These are phyloP conservation scores for Coleophoma cylindrospora DNA, from an alignment of 2,329 filamentous ascomycete genomes.

Conservation along the genomic window DNA sequence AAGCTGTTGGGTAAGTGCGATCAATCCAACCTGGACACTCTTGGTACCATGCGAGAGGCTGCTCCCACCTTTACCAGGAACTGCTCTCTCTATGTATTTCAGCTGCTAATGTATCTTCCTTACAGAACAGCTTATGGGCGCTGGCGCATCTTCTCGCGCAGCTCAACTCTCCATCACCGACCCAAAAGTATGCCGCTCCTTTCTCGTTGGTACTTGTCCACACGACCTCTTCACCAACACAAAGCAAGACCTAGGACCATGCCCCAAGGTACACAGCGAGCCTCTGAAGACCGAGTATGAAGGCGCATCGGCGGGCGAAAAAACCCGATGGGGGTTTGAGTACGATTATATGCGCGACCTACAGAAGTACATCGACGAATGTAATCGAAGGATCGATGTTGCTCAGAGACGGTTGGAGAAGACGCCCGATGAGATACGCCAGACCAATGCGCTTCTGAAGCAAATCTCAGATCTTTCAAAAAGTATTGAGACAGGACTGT, in stretches of 20 bases:
- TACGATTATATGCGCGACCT: constrained; percentile 96
- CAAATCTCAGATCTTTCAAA: constrained; percentile 75
- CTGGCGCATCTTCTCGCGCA: constrained; percentile 65
- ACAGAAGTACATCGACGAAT: constrained; percentile 94
- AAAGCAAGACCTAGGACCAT: constrained; percentile 91
- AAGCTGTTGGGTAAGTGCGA: constrained; percentile 72
- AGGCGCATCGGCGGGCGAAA: constrained; percentile 62
- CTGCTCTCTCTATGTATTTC: no score
- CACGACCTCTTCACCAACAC: constrained; percentile 99
- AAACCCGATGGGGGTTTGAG: constrained; percentile 72
- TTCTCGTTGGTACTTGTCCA: constrained; percentile 87
- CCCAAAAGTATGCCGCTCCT: constrained; percentile 90
- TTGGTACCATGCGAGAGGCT: not conserved
- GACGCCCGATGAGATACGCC: constrained; percentile 93
- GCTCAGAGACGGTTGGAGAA: constrained; percentile 91
- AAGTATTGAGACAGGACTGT: constrained; percentile 74
- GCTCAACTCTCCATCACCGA: constrained; percentile 85
- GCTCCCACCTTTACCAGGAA: not conserved
- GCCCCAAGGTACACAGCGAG: constrained; percentile 84
- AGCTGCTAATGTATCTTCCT: constrained; percentile 1
- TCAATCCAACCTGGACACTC: no score
- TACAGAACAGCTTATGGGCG: constrained; percentile 86
- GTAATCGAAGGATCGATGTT: constrained; percentile 86
- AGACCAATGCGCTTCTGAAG: constrained; percentile 87
- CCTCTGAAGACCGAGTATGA: constrained; percentile 87